phyloP scores from a whole-genome alignment of 1,284 basidiomycete species.

The Clitocybe nebularis region DNA sequence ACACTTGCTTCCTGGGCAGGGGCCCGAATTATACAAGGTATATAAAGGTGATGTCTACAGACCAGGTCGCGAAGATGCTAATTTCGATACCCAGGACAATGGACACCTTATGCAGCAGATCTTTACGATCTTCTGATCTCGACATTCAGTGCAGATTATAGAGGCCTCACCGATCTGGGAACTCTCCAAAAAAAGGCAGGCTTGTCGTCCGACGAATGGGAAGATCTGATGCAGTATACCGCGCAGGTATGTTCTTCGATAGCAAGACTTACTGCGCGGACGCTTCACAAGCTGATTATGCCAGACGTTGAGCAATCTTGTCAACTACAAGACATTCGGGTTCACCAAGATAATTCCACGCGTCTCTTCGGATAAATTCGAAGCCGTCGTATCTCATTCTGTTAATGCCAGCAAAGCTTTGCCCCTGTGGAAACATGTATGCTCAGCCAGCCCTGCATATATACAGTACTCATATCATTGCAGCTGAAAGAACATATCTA shows the following conservation, averaged over 20 bases:
- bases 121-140: conserved; percentile 70
- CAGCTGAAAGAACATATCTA: conserved; percentile 76
- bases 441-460: too few species aligned
- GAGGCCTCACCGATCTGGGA: conserved; percentile 53
- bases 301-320: conserved; percentile 72
- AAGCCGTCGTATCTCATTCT: conserved; percentile 56
- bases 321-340: conserved; percentile 78
- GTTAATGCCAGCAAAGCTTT: conserved; percentile 51
- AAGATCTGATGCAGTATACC: conserved; percentile 66
- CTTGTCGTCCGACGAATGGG: conserved; percentile 59
- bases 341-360: conserved; percentile 83
- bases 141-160: conserved; percentile 56
- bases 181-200: conserved; percentile 50
- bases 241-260: conserved; percentile 57
- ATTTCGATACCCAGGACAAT: conserved; percentile 59
- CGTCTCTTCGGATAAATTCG: conserved; percentile 56
- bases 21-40: conserved; percentile 72
- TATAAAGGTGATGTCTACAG: too few species aligned
- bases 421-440: conserved; percentile 60
- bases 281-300: too few species aligned
- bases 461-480: too few species aligned
- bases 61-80: too few species aligned
- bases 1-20: conserved; percentile 76
- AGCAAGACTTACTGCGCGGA: too few species aligned
- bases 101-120: conserved; percentile 59